phyloP scores from a whole-genome alignment of 208 protist genomes.

The Pavlovales sp. region DNA sequence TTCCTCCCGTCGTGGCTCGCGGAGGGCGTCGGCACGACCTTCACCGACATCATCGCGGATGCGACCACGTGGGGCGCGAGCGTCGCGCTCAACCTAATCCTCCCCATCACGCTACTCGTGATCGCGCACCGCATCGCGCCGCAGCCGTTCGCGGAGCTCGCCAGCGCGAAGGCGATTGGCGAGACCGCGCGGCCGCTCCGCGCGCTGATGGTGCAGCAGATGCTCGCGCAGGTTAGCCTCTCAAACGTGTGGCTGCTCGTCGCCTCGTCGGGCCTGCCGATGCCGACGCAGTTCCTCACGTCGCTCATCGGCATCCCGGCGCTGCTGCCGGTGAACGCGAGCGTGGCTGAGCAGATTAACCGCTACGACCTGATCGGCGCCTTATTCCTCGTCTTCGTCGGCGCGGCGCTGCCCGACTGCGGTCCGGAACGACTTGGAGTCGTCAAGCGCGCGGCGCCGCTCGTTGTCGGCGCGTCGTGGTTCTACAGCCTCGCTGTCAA shows the following conservation, averaged over 20 bases:
- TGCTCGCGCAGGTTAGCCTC: not conserved
- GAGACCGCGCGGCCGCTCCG: not conserved
- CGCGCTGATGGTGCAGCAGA: not conserved
- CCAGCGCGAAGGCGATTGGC: not conserved
- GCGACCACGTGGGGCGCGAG: not conserved
- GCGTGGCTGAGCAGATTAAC: not conserved
- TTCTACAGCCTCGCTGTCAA: not conserved
- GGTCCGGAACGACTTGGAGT: not conserved
- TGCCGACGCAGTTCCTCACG: not conserved
- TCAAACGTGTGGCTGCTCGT: not conserved
- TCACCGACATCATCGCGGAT: not conserved
- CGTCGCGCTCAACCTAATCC: not conserved
- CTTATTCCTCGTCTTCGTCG: not conserved
- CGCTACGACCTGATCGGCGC: not conserved
- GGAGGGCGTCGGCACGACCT: not conserved
- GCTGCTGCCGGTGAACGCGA: not conserved
- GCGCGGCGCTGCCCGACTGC: not conserved
- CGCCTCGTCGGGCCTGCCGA: not conserved
- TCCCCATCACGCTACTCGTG: not conserved
- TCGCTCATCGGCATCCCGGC: not conserved
- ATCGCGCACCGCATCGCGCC: not conserved
- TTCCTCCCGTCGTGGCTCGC: not conserved
- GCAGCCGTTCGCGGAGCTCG: not conserved
- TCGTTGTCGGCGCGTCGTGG: not conserved
- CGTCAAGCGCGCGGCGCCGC: not conserved